phyloP scores from a whole-genome alignment of 1,284 basidiomycete species.

The Cutaneotrichosporon daszewskae region DNA sequence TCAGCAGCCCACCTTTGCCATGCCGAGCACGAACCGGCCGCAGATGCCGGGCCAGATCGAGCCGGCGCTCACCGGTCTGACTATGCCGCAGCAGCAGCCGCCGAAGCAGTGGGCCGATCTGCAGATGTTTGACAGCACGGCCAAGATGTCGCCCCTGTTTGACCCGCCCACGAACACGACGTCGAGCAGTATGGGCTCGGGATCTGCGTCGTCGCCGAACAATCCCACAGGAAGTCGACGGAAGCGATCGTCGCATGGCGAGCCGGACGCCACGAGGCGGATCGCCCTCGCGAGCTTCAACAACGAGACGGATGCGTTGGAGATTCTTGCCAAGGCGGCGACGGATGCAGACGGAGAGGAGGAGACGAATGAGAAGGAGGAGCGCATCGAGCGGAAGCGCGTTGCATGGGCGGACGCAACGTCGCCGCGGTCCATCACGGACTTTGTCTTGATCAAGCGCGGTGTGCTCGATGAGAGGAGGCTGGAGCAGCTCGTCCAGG shows the following conservation, averaged over 20 bases:
- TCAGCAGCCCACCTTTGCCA: neutral
- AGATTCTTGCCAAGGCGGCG: conserved; percentile 46
- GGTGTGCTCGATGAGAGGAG: conserved; percentile 33
- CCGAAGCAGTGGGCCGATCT: neutral
- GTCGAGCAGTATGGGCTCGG: conserved; percentile 19
- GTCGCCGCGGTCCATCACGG: conserved; percentile 18
- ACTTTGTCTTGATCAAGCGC: conserved; percentile 40
- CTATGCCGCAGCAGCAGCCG: neutral
- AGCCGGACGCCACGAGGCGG: conserved; percentile 29
- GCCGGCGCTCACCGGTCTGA: neutral
- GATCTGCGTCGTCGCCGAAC: conserved; percentile 18
- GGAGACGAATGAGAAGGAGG: conserved; percentile 10
- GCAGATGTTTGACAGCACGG: conserved; percentile 2
- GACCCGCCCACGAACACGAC: conserved; percentile 17
- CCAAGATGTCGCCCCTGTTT: conserved; percentile 12
- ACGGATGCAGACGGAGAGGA: conserved; percentile 26
- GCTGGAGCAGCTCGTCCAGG: conserved; percentile 34
- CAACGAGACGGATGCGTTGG: conserved; percentile 48
- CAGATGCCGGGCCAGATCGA: conserved; percentile 17
- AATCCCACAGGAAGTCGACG: conserved; percentile 12
- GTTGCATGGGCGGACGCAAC: conserved; percentile 19
- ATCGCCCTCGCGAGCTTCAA: conserved; percentile 46
- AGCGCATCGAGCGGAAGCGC: conserved; percentile 19
- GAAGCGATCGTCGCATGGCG: conserved; percentile 9
- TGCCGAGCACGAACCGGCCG: no score